Evolutionary conservation across 208 protist species (phyloP).

Genomic region (Trypanosoma theileri): DNA sequence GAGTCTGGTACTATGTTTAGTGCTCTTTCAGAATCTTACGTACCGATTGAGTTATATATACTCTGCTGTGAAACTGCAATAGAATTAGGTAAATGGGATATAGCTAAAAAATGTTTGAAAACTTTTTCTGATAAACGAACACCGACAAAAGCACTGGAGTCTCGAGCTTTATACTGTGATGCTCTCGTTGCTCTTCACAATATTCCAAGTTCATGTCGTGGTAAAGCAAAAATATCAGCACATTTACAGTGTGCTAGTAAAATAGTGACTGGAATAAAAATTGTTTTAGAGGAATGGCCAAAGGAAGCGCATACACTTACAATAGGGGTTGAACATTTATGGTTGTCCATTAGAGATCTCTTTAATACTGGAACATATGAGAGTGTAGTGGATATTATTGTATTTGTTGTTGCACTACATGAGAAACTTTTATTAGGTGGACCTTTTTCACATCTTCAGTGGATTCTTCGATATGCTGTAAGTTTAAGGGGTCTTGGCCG

Average conservation of each 20-base stretch:
- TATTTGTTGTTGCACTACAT: slow-evolving; percentile 60
- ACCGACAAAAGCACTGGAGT: slow-evolving; percentile 46
- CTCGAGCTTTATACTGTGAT: slow-evolving; percentile 64
- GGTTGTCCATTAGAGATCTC: slow-evolving; percentile 49
- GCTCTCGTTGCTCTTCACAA: slow-evolving; percentile 47
- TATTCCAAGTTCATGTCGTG: slow-evolving; percentile 33
- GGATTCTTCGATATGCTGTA: slow-evolving; percentile 61
- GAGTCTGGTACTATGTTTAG: background rate
- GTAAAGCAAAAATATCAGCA: slow-evolving; percentile 45
- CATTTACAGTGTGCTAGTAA: slow-evolving; percentile 44
- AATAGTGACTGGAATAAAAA: slow-evolving; percentile 58
- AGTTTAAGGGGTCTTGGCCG: slow-evolving; percentile 61
- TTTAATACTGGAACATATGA: slow-evolving; percentile 44
- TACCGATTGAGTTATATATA: slow-evolving; percentile 60
- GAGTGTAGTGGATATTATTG: slow-evolving; percentile 58
- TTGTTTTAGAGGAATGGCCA: slow-evolving; percentile 70
- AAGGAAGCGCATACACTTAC: slow-evolving; percentile 47
- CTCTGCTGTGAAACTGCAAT: slow-evolving; percentile 78
- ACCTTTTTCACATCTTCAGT: slow-evolving; percentile 67
- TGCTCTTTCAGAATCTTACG: background rate
- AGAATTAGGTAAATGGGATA: slow-evolving; percentile 52
- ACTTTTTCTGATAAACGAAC: slow-evolving; percentile 28
- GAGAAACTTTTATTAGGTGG: slow-evolving; percentile 73
- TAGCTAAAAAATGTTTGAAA: slow-evolving; percentile 46
- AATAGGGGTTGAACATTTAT: slow-evolving; percentile 59